phyloP scores from a whole-genome alignment of 768 basidiomycete genomes.

The Dioszegia crocea region DNA sequence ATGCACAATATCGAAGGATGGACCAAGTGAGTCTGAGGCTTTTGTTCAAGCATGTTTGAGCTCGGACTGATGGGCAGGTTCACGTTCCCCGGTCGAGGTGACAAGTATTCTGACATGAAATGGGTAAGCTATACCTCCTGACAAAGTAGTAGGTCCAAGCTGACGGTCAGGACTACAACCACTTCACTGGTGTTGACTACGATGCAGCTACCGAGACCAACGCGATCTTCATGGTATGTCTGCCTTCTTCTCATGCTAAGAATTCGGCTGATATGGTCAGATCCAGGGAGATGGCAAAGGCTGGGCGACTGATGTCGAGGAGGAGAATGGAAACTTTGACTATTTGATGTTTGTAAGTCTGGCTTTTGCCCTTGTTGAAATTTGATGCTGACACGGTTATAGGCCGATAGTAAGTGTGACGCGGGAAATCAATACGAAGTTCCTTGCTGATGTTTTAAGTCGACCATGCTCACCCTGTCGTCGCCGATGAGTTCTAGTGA shows the following conservation, averaged over 20 bases:
- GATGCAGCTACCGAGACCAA: slow-evolving; percentile 64
- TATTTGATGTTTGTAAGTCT: slow-evolving; percentile 45
- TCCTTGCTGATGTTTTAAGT: slow-evolving; percentile 50
- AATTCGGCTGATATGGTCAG: slow-evolving; percentile 32
- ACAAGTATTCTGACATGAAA: slow-evolving; percentile 53
- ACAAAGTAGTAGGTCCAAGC: neutral
- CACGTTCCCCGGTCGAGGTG: slow-evolving; percentile 70
- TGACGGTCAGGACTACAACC: slow-evolving; percentile 57
- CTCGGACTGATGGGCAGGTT: slow-evolving; percentile 53
- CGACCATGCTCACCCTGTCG: slow-evolving; percentile 76
- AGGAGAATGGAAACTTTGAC: slow-evolving; percentile 59
- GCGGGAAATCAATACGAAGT: neutral
- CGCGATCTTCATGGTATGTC: slow-evolving; percentile 55
- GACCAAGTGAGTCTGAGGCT: slow-evolving; percentile 44
- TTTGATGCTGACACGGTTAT: neutral
- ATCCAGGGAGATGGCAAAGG: slow-evolving; percentile 65
- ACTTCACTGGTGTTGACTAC: slow-evolving; percentile 69
- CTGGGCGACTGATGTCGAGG: slow-evolving; percentile 77
- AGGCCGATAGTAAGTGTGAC: slow-evolving; percentile 27
- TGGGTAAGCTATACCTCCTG: slow-evolving; percentile 19
- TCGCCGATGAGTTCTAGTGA: slow-evolving; percentile 62
- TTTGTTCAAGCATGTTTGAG: neutral
- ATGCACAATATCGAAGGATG: slow-evolving; percentile 65
- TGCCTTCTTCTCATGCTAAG: neutral
- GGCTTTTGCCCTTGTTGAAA: neutral